Base-by-base conservation (phyloP, 805 yeast genomes). In the Jamesozyma piceae region DNA sequence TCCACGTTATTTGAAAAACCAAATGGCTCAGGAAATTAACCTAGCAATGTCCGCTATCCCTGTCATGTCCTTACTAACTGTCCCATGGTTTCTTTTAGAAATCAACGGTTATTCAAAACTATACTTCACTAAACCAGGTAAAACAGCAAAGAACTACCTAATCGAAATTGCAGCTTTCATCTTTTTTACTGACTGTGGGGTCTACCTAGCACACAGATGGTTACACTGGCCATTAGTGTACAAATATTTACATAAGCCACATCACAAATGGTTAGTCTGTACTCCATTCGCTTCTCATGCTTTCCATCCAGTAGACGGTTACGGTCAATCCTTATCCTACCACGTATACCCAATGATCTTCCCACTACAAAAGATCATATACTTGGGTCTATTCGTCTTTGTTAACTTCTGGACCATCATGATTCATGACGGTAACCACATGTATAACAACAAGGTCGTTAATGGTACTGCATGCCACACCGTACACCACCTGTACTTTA, bases 381-480 rank as follows among this genome's bases (percentile, higher is more conserved):
- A 90, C 64, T 72, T 92, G 58, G 53, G 77, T 15, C 69, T 92
- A 50, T 92, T 92, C 70, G 79, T 90, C 0, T 82, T 88, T 66
- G 96, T 92, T 50, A 90, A 92, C 67, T 81, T 90, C 63, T 92
- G 98, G 98, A 86, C 98, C 13, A 95, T 92, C 35, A 83, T 90
- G 92, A 92, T 92, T 60, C 98, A 92, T 66, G 98, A 92, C 60
- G 98, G 98, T 51, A 92, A 89, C 62, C 92, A 88, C 65, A 64
- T 90, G 71, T 83, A 95, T 35, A 83, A 86, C 64, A 95, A 88
- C 63, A 95, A 97, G 5, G 75, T 87, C 45, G 82, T 92, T 51
- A 92, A 92, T 65, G 98, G 98, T 56, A 89, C 97, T 15, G 98
- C 98, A 5, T 90, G 97, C 66, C 98, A 92, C 69, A 89, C 98